These are phyloP conservation scores for Ammopiptanthus mongolicus DNA, from an alignment of 306 rosid genomes.

Conservation along the genomic window DNA sequence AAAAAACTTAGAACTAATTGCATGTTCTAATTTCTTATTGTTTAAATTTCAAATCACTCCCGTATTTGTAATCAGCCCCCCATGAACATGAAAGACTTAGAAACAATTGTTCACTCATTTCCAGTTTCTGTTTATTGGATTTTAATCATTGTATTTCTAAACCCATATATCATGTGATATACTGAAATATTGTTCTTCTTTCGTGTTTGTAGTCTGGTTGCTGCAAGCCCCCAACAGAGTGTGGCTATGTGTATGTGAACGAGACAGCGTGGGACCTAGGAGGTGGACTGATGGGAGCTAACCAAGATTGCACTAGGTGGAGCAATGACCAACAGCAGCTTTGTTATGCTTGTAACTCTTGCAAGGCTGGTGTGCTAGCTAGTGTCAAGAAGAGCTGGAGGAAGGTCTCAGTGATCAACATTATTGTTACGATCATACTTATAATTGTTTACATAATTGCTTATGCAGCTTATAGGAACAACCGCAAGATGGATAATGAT, in stretches of 20 bases:
- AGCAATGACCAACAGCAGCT: conserved; percentile 65
- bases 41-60: neutral
- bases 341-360: conserved; percentile 75
- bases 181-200: neutral
- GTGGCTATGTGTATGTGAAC: conserved; percentile 50
- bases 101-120: neutral
- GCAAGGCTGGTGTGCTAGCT: conserved; percentile 88
- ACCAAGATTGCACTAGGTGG: conserved; percentile 64
- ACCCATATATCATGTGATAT: neutral
- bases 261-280: conserved; percentile 62
- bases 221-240: conserved; percentile 91
- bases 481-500: conserved; percentile 67
- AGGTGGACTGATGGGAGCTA: conserved; percentile 27
- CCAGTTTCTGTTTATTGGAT: neutral
- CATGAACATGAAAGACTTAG: no score
- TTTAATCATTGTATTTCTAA: neutral
- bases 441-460: conserved; percentile 65
- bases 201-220: conserved; percentile 69
- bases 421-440: conserved; percentile 61
- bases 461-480: conserved; percentile 75
- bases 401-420: conserved; percentile 83
- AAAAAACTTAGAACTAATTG: neutral
- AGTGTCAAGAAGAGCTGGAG: conserved; percentile 90
- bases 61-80: neutral
- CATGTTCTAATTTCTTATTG: neutral